phyloP scores from a whole-genome alignment of 2,329 filamentous ascomycete genomes.

The Cercospora sojina region DNA sequence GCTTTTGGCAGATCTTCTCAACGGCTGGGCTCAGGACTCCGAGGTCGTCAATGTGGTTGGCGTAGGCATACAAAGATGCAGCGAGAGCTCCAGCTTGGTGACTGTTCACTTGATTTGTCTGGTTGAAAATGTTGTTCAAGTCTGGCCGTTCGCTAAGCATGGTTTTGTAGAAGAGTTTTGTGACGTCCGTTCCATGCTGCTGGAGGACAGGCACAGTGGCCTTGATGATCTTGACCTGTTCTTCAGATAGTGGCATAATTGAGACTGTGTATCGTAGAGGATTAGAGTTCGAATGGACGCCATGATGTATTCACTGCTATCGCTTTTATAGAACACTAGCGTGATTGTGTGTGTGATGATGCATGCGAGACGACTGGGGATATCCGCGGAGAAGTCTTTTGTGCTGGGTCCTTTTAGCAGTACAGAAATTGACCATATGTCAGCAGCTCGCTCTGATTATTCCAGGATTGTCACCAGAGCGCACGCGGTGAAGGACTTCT shows the following conservation, averaged over 20 bases:
- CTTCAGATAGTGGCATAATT: conserved; percentile 53
- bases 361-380: not conserved
- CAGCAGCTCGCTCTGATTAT: conserved; percentile 8
- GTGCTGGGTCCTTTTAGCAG: not conserved
- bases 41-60: conserved; percentile 68
- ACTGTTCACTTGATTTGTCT: conserved; percentile 65
- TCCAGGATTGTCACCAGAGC: not conserved
- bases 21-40: conserved; percentile 56
- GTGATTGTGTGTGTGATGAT: not conserved
- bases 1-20: conserved; percentile 74
- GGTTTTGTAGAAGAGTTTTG: conserved; percentile 69
- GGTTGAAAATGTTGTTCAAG: conserved; percentile 70
- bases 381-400: conserved; percentile 7
- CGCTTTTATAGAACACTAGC: not conserved
- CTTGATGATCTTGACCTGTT: conserved; percentile 65
- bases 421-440: not conserved
- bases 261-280: not conserved
- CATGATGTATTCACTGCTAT: not conserved
- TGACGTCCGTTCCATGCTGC: conserved; percentile 67
- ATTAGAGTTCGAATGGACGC: not conserved
- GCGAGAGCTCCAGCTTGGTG: conserved; percentile 70
- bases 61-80: conserved; percentile 67
- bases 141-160: conserved; percentile 65
- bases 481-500: conserved; percentile 11
- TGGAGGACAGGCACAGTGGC: conserved; percentile 68